Evolutionary conservation across 2,329 filamentous ascomycete species (phyloP), one percentile per base, ranked within the genome.

Genomic region (Emergomyces orientalis): DNA sequence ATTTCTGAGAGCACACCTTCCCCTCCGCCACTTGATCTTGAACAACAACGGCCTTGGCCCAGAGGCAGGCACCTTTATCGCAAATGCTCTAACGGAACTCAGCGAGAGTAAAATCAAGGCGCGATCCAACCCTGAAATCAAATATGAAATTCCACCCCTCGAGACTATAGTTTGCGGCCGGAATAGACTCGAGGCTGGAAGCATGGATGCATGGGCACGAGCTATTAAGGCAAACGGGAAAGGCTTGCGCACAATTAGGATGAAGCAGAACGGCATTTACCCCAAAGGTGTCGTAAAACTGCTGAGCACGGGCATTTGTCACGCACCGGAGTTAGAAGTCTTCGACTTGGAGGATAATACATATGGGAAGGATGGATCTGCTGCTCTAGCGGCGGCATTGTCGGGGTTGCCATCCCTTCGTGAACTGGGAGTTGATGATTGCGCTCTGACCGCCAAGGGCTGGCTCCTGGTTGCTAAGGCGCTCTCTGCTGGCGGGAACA

Each of bases 11-110:
- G 84, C 87, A 63, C 93, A 97, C 78, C 86, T 89, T 2, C 93
- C 94, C 2, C 86, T 99, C 51, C 91, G 92, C 76, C 92, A 97
- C 76, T 85, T 99, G 34, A 91, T 95, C 77, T 86, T 99, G 63
- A 97, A 97, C 82, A 99, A 99, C 82, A 99, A 99, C 76, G 94
- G 94, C 34, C 85, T 99, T 45, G 94, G 94, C 14, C 94, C 94
- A 27, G 88, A 91, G 65, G 93, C 93, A 11, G 94, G 94, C 63
- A 90, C 90, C 55, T 82, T 94, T 61, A 87, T 99, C 69, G 94
- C 93, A 59, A 87, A 97, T 73, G 90, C 94, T 7, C 86, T 99
- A 62, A 88, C 86, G 25, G 83, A 86, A 66, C 86, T 99, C 47
- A 89, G 96, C 63, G 84, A 83, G 66, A 91, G 90, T 79, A 97